These are phyloP conservation scores for Hericium erinaceus DNA, from an alignment of 768 basidiomycete genomes.

Conservation along the genomic window DNA sequence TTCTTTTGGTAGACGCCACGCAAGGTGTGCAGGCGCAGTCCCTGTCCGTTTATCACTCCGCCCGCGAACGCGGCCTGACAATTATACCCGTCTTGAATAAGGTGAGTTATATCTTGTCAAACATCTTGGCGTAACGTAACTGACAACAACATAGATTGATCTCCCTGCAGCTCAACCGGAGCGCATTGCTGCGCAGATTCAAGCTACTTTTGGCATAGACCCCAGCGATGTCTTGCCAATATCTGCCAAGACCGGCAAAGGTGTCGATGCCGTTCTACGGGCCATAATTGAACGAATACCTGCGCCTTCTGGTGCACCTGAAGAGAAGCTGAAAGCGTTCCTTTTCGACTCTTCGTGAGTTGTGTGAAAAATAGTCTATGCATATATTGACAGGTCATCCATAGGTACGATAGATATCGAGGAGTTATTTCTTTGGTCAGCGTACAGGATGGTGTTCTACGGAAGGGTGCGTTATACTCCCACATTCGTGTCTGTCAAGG, in stretches of 20 bases:
- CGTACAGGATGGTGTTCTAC: constrained; percentile 69
- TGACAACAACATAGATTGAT: constrained; percentile 55
- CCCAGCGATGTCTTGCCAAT: constrained; percentile 67
- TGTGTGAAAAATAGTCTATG: background rate
- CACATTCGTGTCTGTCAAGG: background rate
- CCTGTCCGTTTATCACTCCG: constrained; percentile 88
- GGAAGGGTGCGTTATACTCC: constrained; percentile 49
- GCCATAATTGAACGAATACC: constrained; percentile 83
- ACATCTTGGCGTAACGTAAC: background rate
- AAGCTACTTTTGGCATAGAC: constrained; percentile 73
- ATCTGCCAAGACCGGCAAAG: constrained; percentile 88
- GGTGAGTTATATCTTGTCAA: constrained; percentile 27
- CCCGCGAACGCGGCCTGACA: constrained; percentile 67
- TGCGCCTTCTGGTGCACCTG: constrained; percentile 50
- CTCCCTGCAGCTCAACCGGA: constrained; percentile 83
- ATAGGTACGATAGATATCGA: constrained; percentile 87
- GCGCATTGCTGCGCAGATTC: constrained; percentile 71
- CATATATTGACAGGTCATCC: constrained; percentile 6
- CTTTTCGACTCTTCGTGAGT: constrained; percentile 88
- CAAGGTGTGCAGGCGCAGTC: constrained; percentile 98
- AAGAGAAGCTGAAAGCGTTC: constrained; percentile 66
- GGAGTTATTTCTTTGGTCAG: constrained; percentile 91
- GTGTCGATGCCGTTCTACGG: constrained; percentile 66
- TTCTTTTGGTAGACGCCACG: constrained; percentile 84
- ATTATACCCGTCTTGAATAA: constrained; percentile 94